Percentiles rank a stretch among this genome's conserved stretches.
phyloP scores from a whole-genome alignment of 345 rosid species.

The Syzygium aromaticum region DNA sequence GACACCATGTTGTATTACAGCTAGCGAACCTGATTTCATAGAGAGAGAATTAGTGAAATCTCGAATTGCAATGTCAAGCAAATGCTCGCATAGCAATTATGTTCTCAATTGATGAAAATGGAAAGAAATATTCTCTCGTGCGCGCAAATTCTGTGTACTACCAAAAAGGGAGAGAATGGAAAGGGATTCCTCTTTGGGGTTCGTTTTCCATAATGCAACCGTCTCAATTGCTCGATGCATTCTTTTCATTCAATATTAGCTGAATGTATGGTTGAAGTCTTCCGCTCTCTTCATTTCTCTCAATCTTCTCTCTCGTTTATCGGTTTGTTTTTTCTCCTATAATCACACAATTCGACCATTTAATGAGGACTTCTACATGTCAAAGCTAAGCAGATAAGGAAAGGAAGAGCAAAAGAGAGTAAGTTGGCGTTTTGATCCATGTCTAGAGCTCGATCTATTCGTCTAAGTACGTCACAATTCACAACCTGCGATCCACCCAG shows the following conservation, averaged over 20 bases:
- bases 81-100: not conserved
- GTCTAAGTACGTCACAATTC: not conserved
- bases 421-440: not conserved
- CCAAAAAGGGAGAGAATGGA: not conserved
- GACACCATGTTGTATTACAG: not conserved
- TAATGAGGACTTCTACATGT: not conserved
- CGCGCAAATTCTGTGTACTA: not conserved
- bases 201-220: not conserved
- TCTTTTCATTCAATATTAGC: not conserved
- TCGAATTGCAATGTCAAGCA: not conserved
- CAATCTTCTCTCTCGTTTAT: not conserved
- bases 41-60: not conserved
- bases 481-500: rapidly evolving
- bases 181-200: not conserved
- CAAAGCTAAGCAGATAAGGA: not conserved
- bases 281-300: not conserved
- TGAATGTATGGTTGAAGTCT: not conserved
- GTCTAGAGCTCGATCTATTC: not conserved
- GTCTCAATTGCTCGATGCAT: not conserved
- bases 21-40: not conserved
- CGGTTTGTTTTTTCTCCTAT: not conserved
- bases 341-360: not conserved
- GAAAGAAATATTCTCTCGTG: not conserved
- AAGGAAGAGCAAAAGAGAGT: not conserved
- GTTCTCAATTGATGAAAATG: not conserved